phyloP scores from a whole-genome alignment of 352 stramenopile genomes.

The Phytophthora quininea region DNA sequence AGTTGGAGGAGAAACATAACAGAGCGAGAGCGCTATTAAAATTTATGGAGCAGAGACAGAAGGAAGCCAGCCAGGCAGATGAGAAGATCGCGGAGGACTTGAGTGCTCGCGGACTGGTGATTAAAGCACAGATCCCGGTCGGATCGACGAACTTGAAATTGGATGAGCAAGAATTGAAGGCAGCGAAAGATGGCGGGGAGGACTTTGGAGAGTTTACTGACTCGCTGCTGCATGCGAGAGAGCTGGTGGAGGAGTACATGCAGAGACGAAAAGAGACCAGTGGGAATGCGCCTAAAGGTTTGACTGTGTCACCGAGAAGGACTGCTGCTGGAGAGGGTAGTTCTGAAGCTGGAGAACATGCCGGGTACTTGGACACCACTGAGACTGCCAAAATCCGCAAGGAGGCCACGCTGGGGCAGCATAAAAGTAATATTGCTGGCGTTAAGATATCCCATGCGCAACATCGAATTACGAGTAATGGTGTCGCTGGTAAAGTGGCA shows the following conservation, averaged over 20 bases:
- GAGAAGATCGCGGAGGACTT: conserved; percentile 51
- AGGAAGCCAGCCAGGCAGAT: conserved; percentile 48
- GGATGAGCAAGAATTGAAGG: conserved; percentile 42
- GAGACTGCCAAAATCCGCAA: conserved; percentile 49
- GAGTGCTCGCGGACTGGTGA: conserved; percentile 57
- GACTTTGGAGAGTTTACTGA: conserved; percentile 53
- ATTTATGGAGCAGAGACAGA: conserved; percentile 58
- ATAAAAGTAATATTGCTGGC: conserved; percentile 48
- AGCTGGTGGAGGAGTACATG: conserved; percentile 66
- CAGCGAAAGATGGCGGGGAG: not conserved
- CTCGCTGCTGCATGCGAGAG: conserved; percentile 59
- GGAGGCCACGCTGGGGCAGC: conserved; percentile 49
- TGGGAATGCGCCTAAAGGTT: conserved; percentile 45
- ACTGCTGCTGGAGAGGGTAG: conserved; percentile 17
- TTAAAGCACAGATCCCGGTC: conserved; percentile 79
- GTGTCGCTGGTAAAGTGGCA: too few species aligned
- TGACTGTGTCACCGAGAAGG: conserved; percentile 6
- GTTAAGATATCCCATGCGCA: conserved; percentile 41
- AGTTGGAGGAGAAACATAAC: conserved; percentile 35
- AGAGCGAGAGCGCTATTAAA: conserved; percentile 43
- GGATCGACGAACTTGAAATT: conserved; percentile 64
- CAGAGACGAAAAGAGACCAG: conserved; percentile 43
- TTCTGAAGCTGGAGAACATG: conserved; percentile 21
- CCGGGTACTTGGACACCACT: conserved; percentile 70
- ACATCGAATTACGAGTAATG: not conserved